Conservation (phyloP, 164 flowering plant species). For the Aristolochia californica region DNA sequence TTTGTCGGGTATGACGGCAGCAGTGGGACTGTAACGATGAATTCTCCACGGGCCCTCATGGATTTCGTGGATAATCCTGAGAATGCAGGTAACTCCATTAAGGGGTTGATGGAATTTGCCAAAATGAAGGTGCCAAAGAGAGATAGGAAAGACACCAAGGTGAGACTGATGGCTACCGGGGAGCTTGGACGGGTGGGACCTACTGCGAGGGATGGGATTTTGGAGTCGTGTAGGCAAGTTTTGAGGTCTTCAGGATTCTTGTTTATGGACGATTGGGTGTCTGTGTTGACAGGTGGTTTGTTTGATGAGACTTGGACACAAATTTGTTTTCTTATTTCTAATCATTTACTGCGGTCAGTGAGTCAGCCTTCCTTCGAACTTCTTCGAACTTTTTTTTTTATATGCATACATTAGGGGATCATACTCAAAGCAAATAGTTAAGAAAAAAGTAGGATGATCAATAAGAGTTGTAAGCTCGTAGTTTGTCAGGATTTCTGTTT, state of each 20-base stretch:
- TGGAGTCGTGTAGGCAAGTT: constrained; percentile 28
- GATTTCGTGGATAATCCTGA: constrained; percentile 19
- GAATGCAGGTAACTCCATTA: constrained; percentile 19
- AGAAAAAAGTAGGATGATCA: too few species aligned
- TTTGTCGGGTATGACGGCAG: constrained; percentile 21
- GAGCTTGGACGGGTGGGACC: constrained; percentile 10
- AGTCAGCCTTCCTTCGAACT: neutral
- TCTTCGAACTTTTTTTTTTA: neutral
- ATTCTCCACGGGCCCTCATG: constrained; percentile 14
- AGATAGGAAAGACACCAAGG: constrained; percentile 29
- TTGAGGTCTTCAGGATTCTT: constrained; percentile 35
- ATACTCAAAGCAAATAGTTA: neutral
- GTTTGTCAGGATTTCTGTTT: too few species aligned
- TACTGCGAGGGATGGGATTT: constrained; percentile 12
- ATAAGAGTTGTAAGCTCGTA: too few species aligned
- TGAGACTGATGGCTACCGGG: constrained; percentile 24
- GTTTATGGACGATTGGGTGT: constrained; percentile 43
- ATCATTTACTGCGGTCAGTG: neutral
- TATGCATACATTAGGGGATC: too few species aligned
- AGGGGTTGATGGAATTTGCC: constrained; percentile 28
- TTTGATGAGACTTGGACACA: neutral
- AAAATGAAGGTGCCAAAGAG: constrained; percentile 24
- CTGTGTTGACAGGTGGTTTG: constrained; percentile 26
- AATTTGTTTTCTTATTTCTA: neutral
- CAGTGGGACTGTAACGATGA: constrained; percentile 11